A percentile compares a stretch with the other conserved stretches of the same genome.
phyloP scores from a whole-genome alignment of 1,284 basidiomycete species.

The Puccinia horiana region DNA sequence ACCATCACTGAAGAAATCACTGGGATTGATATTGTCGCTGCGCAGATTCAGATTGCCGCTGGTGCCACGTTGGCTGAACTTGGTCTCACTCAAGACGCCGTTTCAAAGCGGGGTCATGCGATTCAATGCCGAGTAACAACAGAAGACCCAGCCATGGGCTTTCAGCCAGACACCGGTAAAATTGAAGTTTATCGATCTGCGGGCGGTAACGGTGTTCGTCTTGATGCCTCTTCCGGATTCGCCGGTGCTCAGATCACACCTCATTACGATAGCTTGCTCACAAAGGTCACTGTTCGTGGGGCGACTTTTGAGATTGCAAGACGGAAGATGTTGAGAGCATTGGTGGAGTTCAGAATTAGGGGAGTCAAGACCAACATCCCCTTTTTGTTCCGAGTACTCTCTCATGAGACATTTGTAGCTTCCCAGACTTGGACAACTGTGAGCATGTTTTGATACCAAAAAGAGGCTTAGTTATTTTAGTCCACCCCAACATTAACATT shows the following conservation, averaged over 20 bases:
- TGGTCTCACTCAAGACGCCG: conserved; percentile 92
- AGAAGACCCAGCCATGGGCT: conserved; percentile 85
- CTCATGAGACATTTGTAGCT: conserved; percentile 94
- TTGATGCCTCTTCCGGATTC: conserved; percentile 96
- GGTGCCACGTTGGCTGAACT: conserved; percentile 93
- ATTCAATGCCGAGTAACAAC: conserved; percentile 99
- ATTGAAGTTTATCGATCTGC: conserved; percentile 99
- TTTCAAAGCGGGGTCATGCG: conserved; percentile 93
- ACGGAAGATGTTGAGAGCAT: conserved; percentile 96
- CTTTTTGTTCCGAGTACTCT: conserved; percentile 95
- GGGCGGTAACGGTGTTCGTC: conserved; percentile 95
- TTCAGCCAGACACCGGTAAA: conserved; percentile 99
- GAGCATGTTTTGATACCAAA: conserved; percentile 54
- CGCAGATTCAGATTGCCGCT: conserved; percentile 97
- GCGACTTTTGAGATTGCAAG: conserved; percentile 98
- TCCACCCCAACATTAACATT: background rate
- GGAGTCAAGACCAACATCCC: conserved; percentile 89
- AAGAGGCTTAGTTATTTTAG: background rate
- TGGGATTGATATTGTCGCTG: conserved; percentile 96
- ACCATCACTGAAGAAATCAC: conserved; percentile 92
- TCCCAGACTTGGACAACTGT: conserved; percentile 98
- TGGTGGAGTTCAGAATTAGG: conserved; percentile 99
- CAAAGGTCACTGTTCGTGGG: conserved; percentile 93
- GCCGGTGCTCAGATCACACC: conserved; percentile 99
- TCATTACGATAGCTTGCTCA: conserved; percentile 96